Conservation (phyloP, 768 basidiomycete species). For the Cyclocybe aegerita region DNA sequence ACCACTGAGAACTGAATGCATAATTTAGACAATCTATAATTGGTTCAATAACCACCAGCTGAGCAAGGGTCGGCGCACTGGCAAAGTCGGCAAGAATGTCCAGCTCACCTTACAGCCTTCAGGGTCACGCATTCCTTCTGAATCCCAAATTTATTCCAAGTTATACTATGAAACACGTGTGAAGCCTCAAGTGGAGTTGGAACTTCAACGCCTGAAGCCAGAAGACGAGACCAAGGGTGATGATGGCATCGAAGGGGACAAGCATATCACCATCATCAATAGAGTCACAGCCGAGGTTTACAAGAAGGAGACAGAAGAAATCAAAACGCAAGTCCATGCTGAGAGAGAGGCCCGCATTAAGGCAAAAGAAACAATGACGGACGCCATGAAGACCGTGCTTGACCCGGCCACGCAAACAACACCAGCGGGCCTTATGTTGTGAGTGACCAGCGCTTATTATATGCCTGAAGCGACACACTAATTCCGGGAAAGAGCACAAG, state of each 20-base stretch:
- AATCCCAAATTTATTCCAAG: not conserved
- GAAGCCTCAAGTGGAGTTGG: not conserved
- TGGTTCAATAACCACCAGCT: slow-evolving; percentile 7
- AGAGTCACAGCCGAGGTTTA: not conserved
- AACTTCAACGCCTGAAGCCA: not conserved
- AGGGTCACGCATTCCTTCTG: not conserved
- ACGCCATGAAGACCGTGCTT: not conserved
- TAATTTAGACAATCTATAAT: not conserved
- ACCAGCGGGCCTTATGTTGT: slow-evolving; percentile 1
- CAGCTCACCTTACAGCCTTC: not conserved
- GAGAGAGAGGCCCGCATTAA: not conserved
- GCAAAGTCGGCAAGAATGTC: not conserved
- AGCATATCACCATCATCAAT: not conserved
- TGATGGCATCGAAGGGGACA: too few species aligned
- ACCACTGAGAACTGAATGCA: too few species aligned
- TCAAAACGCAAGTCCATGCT: not conserved
- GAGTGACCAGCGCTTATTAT: not conserved
- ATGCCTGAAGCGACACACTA: not conserved
- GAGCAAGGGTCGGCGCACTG: not conserved
- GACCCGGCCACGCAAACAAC: not conserved
- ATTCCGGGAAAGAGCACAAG: not conserved
- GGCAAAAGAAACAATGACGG: not conserved
- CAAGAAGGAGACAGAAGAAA: not conserved
- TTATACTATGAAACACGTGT: not conserved
- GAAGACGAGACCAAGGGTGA: not conserved